phyloP scores from a whole-genome alignment of 2,329 filamentous ascomycete species.

The Trichoderma hamatum region DNA sequence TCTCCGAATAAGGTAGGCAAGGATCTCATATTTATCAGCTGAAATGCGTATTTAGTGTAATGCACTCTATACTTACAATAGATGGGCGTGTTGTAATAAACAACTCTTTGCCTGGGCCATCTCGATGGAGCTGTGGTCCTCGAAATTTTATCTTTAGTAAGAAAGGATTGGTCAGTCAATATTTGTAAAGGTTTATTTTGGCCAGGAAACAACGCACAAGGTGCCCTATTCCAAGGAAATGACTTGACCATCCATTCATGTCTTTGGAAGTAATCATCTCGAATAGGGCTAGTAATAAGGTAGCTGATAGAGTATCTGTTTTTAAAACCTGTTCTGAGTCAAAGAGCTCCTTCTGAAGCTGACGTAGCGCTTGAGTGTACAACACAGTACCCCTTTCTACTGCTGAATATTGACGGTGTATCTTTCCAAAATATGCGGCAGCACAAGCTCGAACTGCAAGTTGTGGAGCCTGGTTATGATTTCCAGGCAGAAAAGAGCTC shows the following conservation, averaged over 20 bases:
- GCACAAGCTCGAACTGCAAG: slow-evolving; percentile 15
- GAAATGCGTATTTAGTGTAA: background rate
- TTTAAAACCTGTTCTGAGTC: background rate
- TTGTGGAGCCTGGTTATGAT: background rate
- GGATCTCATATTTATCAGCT: background rate
- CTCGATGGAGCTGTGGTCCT: background rate
- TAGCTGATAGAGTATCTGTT: background rate
- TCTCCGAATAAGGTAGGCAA: background rate
- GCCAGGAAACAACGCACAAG: background rate
- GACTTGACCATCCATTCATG: background rate
- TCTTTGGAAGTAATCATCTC: background rate
- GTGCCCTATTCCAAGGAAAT: background rate
- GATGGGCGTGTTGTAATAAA: background rate
- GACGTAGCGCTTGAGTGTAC: background rate
- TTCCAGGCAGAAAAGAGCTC: background rate
- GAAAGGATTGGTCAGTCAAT: background rate
- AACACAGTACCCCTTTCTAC: background rate
- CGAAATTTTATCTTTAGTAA: background rate
- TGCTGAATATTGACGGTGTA: background rate
- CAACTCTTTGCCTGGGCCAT: background rate
- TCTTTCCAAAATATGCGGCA: slow-evolving; percentile 7
- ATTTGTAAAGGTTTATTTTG: background rate
- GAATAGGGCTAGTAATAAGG: background rate
- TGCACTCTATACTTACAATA: background rate
- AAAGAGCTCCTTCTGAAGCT: background rate